phyloP scores from a whole-genome alignment of 495 filamentous ascomycete genomes.

The Penicillium canariense region DNA sequence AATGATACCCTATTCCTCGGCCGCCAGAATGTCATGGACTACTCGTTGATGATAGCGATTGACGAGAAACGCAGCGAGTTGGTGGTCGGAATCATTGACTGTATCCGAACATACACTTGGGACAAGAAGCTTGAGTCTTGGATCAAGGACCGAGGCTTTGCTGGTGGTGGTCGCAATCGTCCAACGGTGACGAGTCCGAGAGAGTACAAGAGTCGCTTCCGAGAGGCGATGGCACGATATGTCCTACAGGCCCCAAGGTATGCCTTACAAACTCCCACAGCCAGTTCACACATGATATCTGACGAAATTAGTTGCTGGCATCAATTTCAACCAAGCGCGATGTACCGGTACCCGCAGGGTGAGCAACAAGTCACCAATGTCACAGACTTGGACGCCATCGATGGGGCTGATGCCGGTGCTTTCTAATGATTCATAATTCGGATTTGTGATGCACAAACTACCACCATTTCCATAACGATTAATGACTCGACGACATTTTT shows the following conservation, averaged over 20 bases:
- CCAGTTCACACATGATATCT: constrained; percentile 4
- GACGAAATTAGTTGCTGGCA: constrained; percentile 61
- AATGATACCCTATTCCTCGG: constrained; percentile 95
- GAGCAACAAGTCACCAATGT: constrained; percentile 31
- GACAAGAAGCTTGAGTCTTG: constrained; percentile 98
- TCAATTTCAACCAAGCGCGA: constrained; percentile 58
- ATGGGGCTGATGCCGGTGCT: constrained; percentile 14
- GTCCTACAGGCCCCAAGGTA: constrained; percentile 71
- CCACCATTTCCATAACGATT: constrained; percentile 11
- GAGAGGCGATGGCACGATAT: constrained; percentile 95
- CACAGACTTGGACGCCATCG: constrained; percentile 26
- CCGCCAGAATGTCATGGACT: constrained; percentile 97
- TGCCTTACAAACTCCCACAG: constrained; percentile 5
- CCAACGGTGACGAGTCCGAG: constrained; percentile 96
- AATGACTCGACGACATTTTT: constrained; percentile 15
- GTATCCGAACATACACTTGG: constrained; percentile 98
- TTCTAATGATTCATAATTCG: constrained; percentile 7
- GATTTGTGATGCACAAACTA: not conserved
- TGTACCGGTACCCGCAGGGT: constrained; percentile 40
- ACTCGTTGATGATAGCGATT: constrained; percentile 96
- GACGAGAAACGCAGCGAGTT: constrained; percentile 87
- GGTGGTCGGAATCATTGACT: constrained; percentile 96
- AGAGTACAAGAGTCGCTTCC: constrained; percentile 94
- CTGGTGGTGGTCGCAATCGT: constrained; percentile 77
- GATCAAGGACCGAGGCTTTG: constrained; percentile 95